phyloP scores from a whole-genome alignment of 225 moss, liverwort and hornwort genomes.

The Sphagnum tenellum region DNA sequence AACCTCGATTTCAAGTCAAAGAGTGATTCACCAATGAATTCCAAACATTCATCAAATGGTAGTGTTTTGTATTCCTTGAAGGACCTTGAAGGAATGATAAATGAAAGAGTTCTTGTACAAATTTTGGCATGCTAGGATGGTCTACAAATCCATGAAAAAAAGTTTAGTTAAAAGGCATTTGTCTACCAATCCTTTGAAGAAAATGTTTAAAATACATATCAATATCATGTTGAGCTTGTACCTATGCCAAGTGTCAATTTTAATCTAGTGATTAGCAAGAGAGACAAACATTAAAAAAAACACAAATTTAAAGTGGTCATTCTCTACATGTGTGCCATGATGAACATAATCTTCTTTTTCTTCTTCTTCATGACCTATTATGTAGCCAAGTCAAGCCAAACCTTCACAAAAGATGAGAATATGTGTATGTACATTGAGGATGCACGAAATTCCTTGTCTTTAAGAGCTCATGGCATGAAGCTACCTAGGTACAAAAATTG shows the following conservation, averaged over 20 bases:
- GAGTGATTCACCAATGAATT: constrained; percentile 64
- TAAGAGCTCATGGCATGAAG: constrained; percentile 49
- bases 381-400: too few species aligned
- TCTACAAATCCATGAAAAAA: too few species aligned
- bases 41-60: constrained; percentile 71
- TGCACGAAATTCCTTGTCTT: constrained; percentile 82
- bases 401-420: background rate
- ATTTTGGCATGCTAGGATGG: constrained; percentile 94
- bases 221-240: too few species aligned
- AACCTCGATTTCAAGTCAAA: too few species aligned
- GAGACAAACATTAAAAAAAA: background rate
- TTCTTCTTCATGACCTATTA: too few species aligned
- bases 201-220: constrained; percentile 1
- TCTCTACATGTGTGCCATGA: too few species aligned
- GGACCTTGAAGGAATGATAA: constrained; percentile 80
- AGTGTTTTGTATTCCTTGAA: constrained; percentile 82
- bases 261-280: background rate
- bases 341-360: too few species aligned
- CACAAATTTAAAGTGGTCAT: background rate
- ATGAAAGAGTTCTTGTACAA: constrained; percentile 94
- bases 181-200: too few species aligned
- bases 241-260: too few species aligned
- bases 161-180: too few species aligned
- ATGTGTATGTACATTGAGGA: constrained; percentile 87
- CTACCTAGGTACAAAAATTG: constrained; percentile 87